Conservation (phyloP, 176 grass and related monocot genomes). For the Tillandsia leiboldiana region DNA sequence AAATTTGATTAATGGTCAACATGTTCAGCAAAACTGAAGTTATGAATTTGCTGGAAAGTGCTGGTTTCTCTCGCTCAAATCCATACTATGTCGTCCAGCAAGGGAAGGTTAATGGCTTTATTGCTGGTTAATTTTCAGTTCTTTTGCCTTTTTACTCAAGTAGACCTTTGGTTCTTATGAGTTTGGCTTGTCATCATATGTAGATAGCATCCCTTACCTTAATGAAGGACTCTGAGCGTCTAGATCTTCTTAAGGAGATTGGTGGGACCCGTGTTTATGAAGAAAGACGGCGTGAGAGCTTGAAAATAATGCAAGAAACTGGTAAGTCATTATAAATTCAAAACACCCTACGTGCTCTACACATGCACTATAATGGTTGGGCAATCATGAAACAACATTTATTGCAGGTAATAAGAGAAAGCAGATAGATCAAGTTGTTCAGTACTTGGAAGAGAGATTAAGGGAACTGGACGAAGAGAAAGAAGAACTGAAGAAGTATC, state of each 20-base stretch:
- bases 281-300: slow-evolving; percentile 84
- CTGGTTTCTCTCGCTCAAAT: slow-evolving; percentile 97
- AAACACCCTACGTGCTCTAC: not conserved
- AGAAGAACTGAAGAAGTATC: slow-evolving; percentile 95
- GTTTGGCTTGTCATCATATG: slow-evolving; percentile 24
- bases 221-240: slow-evolving; percentile 95
- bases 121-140: slow-evolving; percentile 13
- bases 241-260: slow-evolving; percentile 99
- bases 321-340: slow-evolving; percentile 24
- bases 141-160: not conserved
- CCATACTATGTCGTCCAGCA: slow-evolving; percentile 99
- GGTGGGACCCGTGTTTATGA: slow-evolving; percentile 95
- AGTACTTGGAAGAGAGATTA: slow-evolving; percentile 78
- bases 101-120: slow-evolving; percentile 58
- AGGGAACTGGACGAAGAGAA: slow-evolving; percentile 97
- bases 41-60: slow-evolving; percentile 99
- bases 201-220: slow-evolving; percentile 94
- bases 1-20: slow-evolving; percentile 6
- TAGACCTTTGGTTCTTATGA: slow-evolving; percentile 1
- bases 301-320: slow-evolving; percentile 99
- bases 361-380: not conserved
- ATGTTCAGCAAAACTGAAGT: slow-evolving; percentile 90
- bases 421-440: slow-evolving; percentile 98
- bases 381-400: not conserved
- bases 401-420: slow-evolving; percentile 90